These are phyloP conservation scores for Sanghuangporus sanghuang DNA, from an alignment of 1,284 basidiomycete species.

Conservation along the genomic window DNA sequence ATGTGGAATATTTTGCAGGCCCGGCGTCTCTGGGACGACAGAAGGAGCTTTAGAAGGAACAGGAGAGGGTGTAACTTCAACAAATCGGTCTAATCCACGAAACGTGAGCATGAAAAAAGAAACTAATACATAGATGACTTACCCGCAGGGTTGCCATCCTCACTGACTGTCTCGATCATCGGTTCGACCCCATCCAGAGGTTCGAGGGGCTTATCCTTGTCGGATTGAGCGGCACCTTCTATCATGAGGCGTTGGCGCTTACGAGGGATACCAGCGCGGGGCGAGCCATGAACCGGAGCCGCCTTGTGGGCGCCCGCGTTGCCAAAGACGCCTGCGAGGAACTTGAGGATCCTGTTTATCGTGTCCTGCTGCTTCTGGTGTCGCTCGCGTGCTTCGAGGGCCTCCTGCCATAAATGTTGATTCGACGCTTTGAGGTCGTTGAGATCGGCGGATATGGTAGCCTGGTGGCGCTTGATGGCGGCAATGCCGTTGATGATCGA, in stretches of 20 bases:
- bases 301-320: constrained; percentile 20
- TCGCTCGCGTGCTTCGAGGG: constrained; percentile 65
- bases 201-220: constrained; percentile 33
- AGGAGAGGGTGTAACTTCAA: constrained; percentile 14
- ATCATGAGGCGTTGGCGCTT: constrained; percentile 61
- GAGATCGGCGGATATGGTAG: constrained; percentile 82
- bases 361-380: constrained; percentile 57
- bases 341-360: constrained; percentile 57
- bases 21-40: not conserved
- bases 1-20: constrained; percentile 1
- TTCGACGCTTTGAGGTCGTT: constrained; percentile 87
- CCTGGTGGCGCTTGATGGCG: constrained; percentile 89
- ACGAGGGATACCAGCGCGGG: constrained; percentile 45
- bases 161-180: constrained; percentile 17
- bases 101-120: not conserved
- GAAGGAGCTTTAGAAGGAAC: constrained; percentile 1
- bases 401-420: constrained; percentile 90
- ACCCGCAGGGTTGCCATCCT: constrained; percentile 18
- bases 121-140: not conserved
- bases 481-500: constrained; percentile 79
- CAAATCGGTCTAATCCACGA: constrained; percentile 5
- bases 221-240: constrained; percentile 39
- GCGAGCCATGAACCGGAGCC: constrained; percentile 25
- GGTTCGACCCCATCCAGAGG: constrained; percentile 35
- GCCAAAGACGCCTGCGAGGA: constrained; percentile 57